phyloP scores from a whole-genome alignment of 495 filamentous ascomycete species.

The Penicillium alfredii region DNA sequence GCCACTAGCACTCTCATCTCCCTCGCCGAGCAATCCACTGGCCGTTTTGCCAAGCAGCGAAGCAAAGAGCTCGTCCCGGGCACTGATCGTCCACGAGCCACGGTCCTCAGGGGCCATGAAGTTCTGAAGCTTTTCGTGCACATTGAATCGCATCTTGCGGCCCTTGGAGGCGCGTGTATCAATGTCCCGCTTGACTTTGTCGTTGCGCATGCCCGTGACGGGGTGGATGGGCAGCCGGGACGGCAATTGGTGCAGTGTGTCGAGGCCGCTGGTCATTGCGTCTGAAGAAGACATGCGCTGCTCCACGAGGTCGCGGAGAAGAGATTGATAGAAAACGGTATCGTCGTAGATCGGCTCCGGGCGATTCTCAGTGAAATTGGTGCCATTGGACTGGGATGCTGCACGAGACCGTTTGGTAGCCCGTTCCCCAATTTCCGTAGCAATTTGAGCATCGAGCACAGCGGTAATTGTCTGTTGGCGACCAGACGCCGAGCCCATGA shows the following conservation, averaged over 20 bases:
- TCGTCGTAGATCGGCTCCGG: conserved; percentile 71
- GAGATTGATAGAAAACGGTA: conserved; percentile 83
- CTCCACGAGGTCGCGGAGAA: conserved; percentile 88
- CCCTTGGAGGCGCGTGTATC: conserved; percentile 96
- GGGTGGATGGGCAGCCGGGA: conserved; percentile 34
- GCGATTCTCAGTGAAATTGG: conserved; percentile 3
- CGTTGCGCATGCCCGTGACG: conserved; percentile 65
- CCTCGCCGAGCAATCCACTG: conserved; percentile 67
- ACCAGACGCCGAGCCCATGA: conserved; percentile 35
- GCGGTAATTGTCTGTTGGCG: conserved; percentile 59
- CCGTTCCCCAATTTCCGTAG: conserved; percentile 57
- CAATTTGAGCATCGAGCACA: conserved; percentile 68
- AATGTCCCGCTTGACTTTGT: conserved; percentile 73
- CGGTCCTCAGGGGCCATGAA: conserved; percentile 94
- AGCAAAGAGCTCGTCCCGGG: conserved; percentile 82
- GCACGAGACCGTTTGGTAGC: conserved; percentile 53
- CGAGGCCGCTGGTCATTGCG: conserved; percentile 40
- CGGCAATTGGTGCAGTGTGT: conserved; percentile 34
- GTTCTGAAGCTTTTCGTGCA: conserved; percentile 95
- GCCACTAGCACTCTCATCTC: conserved; percentile 45
- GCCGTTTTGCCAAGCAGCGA: conserved; percentile 70
- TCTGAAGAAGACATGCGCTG: conserved; percentile 57
- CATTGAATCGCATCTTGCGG: conserved; percentile 83
- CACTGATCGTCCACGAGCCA: conserved; percentile 65
- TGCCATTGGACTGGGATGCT: conserved; percentile 3